phyloP scores from a whole-genome alignment of 768 basidiomycete genomes.

The Amanita brunnescens region DNA sequence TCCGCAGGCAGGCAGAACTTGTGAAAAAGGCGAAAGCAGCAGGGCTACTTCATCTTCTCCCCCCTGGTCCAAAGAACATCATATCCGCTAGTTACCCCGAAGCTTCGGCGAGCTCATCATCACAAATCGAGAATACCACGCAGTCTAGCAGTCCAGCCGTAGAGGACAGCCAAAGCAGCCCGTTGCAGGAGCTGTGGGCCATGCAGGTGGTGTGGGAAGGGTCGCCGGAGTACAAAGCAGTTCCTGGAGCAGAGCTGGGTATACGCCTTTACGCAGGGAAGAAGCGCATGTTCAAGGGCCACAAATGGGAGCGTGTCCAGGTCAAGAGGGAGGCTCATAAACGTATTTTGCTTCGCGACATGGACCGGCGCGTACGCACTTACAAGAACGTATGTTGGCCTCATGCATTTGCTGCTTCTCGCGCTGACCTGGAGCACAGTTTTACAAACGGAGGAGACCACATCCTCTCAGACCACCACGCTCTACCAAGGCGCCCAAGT shows the following conservation, averaged over 20 bases:
- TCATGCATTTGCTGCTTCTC: not conserved
- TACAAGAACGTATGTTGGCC: conserved; percentile 53
- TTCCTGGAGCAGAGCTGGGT: conserved; percentile 45
- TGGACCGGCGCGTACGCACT: conserved; percentile 54
- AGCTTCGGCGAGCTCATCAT: too few species aligned
- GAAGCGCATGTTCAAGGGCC: conserved; percentile 91
- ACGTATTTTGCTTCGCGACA: conserved; percentile 55
- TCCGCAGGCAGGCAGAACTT: conserved; percentile 71
- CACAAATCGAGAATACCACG: too few species aligned
- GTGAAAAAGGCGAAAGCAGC: conserved; percentile 58
- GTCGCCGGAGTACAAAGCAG: conserved; percentile 31
- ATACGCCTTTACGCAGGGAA: conserved; percentile 63
- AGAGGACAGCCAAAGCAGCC: conserved; percentile 1
- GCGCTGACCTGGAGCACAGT: conserved; percentile 20
- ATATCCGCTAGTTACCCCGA: not conserved
- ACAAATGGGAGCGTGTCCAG: conserved; percentile 68
- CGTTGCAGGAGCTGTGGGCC: conserved; percentile 20
- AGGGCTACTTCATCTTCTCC: conserved; percentile 50
- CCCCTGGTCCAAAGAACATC: conserved; percentile 52
- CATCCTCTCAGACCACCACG: conserved; percentile 50
- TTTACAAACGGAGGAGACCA: conserved; percentile 41
- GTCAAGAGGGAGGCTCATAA: conserved; percentile 38
- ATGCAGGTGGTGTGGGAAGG: conserved; percentile 35
- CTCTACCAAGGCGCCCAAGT: conserved; percentile 40
- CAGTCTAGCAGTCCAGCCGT: not conserved